Conservation (phyloP, 164 flowering plant species). For the Vitis cinerea region DNA sequence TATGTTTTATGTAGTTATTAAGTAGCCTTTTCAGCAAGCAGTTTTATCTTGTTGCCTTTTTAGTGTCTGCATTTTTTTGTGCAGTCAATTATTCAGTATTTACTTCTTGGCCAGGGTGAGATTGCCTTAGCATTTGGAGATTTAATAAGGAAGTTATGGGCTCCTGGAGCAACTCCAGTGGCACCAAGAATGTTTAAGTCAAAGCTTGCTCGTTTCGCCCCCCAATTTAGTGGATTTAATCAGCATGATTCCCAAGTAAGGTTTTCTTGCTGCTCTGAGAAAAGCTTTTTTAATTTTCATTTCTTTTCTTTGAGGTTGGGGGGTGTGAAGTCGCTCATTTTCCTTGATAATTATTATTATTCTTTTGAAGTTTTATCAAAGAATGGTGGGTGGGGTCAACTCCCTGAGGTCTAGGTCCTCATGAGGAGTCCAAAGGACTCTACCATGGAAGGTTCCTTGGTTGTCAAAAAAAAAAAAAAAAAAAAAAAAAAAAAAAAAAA, state of each 20-base stretch:
- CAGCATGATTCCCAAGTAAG: conserved; percentile 97
- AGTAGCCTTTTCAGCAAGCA: too few relatives aligned
- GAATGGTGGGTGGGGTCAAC: too few relatives aligned
- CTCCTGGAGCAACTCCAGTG: conserved; percentile 71
- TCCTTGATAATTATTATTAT: too few relatives aligned
- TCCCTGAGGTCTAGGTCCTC: too few relatives aligned
- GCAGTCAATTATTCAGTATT: neutral
- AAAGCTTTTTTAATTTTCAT: neutral
- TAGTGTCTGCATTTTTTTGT: too few relatives aligned
- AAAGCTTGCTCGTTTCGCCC: conserved; percentile 80
- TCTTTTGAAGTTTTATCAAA: too few relatives aligned
- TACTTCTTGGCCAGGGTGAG: conserved; percentile 60
- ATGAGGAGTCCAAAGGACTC: too few relatives aligned
- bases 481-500: too few relatives aligned
- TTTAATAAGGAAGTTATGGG: conserved; percentile 75
- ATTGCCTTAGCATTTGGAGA: conserved; percentile 96
- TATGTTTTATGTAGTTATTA: neutral
- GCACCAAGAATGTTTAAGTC: conserved; percentile 75
- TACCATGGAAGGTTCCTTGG: too few relatives aligned
- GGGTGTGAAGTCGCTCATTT: neutral
- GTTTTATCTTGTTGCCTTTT: too few relatives aligned
- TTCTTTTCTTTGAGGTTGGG: too few relatives aligned
- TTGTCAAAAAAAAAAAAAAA: too few relatives aligned
- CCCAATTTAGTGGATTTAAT: conserved; percentile 86
- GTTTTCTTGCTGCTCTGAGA: conserved; percentile 5